Evolutionary conservation across 805 yeast species (phyloP).

Genomic region (Metschnikowia continentalis): DNA sequence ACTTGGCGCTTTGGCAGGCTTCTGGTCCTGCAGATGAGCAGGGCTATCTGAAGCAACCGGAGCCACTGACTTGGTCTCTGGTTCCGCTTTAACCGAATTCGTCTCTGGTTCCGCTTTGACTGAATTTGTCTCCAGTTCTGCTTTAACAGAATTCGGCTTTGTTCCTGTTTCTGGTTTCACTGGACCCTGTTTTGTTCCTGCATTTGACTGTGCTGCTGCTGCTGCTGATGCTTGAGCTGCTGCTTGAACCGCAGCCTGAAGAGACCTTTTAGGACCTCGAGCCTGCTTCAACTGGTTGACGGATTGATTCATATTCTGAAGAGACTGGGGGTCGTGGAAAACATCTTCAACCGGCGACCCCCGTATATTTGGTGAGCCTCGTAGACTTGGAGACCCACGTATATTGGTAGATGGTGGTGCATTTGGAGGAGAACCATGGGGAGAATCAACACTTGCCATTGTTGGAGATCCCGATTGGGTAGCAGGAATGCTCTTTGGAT

Average conservation of each 20-base stretch:
- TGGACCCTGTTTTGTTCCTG: too few relatives aligned
- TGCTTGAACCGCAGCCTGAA: too few relatives aligned
- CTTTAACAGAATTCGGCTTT: too few relatives aligned
- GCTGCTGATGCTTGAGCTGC: too few relatives aligned
- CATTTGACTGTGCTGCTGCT: too few relatives aligned
- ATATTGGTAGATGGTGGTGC: too few relatives aligned
- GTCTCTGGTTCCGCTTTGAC: too few relatives aligned
- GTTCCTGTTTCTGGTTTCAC: too few relatives aligned
- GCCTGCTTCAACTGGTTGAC: not conserved
- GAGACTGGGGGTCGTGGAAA: not conserved
- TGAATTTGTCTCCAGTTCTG: too few relatives aligned
- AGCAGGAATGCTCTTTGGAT: not conserved
- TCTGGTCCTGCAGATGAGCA: not conserved
- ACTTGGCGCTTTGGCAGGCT: not conserved
- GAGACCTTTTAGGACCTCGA: too few relatives aligned
- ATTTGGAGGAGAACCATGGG: not conserved
- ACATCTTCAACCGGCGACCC: slow-evolving; percentile 1
- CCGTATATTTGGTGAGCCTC: not conserved
- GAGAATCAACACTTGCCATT: not conserved
- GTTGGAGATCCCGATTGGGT: not conserved
- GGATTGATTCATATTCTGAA: not conserved
- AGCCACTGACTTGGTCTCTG: not conserved
- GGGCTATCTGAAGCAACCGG: too few relatives aligned
- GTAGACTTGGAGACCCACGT: too few relatives aligned
- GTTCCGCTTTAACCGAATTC: not conserved